Conservation (phyloP, 768 basidiomycete genomes). For the Suillus occidentalis region DNA sequence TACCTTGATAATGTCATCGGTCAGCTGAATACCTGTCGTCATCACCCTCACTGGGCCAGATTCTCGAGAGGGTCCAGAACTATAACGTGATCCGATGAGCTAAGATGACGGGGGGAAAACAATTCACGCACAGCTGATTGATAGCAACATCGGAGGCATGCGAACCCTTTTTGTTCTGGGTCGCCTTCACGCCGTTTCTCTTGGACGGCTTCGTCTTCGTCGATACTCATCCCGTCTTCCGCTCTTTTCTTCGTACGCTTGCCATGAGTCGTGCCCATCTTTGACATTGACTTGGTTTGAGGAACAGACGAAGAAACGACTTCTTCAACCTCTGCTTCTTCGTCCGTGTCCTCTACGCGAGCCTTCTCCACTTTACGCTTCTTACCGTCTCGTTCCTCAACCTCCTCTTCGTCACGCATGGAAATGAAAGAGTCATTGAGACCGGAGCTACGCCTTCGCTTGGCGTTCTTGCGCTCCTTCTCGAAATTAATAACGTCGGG, state of each 20-base stretch:
- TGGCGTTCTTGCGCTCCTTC: constrained; percentile 54
- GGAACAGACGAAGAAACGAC: constrained; percentile 14
- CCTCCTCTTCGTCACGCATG: constrained; percentile 6
- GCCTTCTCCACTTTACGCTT: constrained; percentile 21
- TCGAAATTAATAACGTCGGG: constrained; percentile 74
- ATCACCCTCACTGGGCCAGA: constrained; percentile 48
- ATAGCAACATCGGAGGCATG: neutral
- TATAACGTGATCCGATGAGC: neutral
- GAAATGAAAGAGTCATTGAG: constrained; percentile 27
- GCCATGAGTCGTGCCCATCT: constrained; percentile 8
- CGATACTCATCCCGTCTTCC: constrained; percentile 11
- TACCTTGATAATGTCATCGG: constrained; percentile 61
- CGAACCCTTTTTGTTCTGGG: constrained; percentile 15
- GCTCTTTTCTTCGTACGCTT: constrained; percentile 2
- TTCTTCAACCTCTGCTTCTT: constrained; percentile 24
- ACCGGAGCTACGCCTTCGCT: constrained; percentile 33
- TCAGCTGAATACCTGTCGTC: constrained; percentile 65
- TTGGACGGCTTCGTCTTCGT: constrained; percentile 3
- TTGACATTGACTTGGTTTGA: constrained; percentile 16
- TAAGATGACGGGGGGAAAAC: neutral
- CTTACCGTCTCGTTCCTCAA: constrained; percentile 17
- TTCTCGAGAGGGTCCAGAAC: constrained; percentile 1
- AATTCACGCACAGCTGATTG: constrained; percentile 8
- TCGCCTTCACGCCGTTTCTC: constrained; percentile 9
- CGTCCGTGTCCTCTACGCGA: constrained; percentile 22